Conservation (phyloP, 768 basidiomycete species). For the Cystobasidium ongulense region DNA sequence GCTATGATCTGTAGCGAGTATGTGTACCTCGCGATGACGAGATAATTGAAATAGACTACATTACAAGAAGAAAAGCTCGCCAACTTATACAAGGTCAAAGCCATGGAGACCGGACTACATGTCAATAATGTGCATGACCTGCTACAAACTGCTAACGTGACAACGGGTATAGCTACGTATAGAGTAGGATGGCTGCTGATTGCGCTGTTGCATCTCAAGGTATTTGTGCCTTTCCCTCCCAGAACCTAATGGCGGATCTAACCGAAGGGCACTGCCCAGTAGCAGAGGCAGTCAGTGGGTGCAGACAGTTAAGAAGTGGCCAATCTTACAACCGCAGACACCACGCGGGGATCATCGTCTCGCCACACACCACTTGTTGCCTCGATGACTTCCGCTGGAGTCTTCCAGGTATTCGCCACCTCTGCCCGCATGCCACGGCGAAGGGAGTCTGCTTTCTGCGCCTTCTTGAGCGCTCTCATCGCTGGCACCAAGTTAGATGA, state of each 20-base stretch:
- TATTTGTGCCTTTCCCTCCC: neutral
- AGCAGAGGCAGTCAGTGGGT: neutral
- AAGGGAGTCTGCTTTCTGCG: neutral
- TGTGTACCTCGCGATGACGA: too few relatives aligned
- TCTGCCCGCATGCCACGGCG: neutral
- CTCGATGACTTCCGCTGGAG: neutral
- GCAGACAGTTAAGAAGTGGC: neutral
- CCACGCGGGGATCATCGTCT: neutral
- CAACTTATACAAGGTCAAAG: too few relatives aligned
- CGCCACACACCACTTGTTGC: neutral
- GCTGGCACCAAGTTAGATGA: neutral
- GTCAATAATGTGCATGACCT: too few relatives aligned
- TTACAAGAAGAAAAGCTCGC: too few relatives aligned
- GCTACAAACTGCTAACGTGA: too few relatives aligned
- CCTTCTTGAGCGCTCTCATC: conserved; percentile 3
- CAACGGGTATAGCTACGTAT: too few relatives aligned
- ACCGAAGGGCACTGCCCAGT: neutral
- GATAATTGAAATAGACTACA: too few relatives aligned
- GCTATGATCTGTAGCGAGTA: neutral
- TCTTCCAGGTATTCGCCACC: neutral
- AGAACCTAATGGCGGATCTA: neutral
- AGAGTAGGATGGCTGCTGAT: neutral
- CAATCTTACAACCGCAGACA: neutral
- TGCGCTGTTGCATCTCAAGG: neutral
- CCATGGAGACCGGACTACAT: too few relatives aligned